Conservation (phyloP, 352 stramenopile genomes). For the Plasmopara halstedii region DNA sequence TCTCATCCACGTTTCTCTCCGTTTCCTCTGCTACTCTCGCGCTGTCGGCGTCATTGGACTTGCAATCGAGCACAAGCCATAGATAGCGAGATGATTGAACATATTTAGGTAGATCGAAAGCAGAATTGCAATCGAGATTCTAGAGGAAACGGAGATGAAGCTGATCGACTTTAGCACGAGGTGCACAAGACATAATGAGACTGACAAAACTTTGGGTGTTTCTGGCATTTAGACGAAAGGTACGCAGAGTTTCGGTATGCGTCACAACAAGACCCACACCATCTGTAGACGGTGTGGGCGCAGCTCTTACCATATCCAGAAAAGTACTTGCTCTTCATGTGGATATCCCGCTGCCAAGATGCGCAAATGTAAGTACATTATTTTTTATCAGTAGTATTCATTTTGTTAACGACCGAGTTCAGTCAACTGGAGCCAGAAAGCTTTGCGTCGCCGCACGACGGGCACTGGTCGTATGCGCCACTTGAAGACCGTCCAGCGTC, state of each 20-base stretch:
- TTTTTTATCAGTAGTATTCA: neutral
- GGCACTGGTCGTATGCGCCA: constrained; percentile 97
- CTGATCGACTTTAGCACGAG: neutral
- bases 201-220: constrained; percentile 13
- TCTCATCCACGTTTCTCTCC: neutral
- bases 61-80: constrained; percentile 1
- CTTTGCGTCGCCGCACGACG: constrained; percentile 93
- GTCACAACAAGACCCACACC: constrained; percentile 99
- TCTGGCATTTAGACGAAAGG: constrained; percentile 94
- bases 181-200: neutral
- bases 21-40: constrained; percentile 4
- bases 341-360: constrained; percentile 98
- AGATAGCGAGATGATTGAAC: no score
- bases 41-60: neutral
- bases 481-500: constrained; percentile 97
- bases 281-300: constrained; percentile 98
- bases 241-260: constrained; percentile 99
- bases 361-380: constrained; percentile 85
- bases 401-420: neutral
- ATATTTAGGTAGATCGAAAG: neutral
- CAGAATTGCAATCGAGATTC: neutral
- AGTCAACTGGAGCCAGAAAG: constrained; percentile 98
- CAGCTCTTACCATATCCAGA: constrained; percentile 99
- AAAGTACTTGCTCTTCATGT: constrained; percentile 97
- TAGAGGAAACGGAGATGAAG: neutral